These are phyloP conservation scores for Cystofilobasidium macerans DNA, from an alignment of 768 basidiomycete species.

Conservation along the genomic window DNA sequence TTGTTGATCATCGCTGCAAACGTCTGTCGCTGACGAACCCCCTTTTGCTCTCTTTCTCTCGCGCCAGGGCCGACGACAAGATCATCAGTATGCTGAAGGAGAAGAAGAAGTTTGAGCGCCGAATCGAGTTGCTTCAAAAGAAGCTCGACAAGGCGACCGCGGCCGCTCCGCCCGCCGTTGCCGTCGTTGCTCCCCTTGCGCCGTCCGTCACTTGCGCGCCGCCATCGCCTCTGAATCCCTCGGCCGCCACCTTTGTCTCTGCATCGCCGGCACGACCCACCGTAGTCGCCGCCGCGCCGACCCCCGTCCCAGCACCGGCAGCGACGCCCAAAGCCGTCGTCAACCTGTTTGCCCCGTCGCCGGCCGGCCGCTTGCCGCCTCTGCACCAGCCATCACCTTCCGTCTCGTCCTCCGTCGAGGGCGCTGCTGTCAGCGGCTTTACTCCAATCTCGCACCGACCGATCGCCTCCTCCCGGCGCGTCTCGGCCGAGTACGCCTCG, in stretches of 20 bases:
- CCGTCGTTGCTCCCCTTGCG: neutral
- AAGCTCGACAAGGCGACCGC: conserved; percentile 18
- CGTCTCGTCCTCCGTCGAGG: neutral
- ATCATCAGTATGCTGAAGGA: conserved; percentile 11
- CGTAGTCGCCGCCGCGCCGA: neutral
- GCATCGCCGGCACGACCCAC: neutral
- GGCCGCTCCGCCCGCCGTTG: neutral
- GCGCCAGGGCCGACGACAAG: conserved; percentile 23
- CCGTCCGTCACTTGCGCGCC: neutral
- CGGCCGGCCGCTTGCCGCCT: neutral
- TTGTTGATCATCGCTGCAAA: neutral
- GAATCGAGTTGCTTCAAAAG: conserved; percentile 13
- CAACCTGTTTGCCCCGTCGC: neutral
- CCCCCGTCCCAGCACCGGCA: neutral
- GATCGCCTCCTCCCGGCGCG: conserved; percentile 11
- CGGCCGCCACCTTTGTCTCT: neutral
- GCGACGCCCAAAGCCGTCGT: neutral
- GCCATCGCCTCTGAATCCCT: neutral
- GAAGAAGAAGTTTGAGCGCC: conserved; percentile 12
- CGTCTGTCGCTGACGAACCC: neutral
- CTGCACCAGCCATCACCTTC: neutral
- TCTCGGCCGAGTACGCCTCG: neutral
- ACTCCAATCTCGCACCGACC: neutral
- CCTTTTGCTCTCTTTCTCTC: neutral
- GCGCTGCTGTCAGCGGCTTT: neutral